Conservation (phyloP, 2,329 filamentous ascomycete species). For the Fusarium sp. region DNA sequence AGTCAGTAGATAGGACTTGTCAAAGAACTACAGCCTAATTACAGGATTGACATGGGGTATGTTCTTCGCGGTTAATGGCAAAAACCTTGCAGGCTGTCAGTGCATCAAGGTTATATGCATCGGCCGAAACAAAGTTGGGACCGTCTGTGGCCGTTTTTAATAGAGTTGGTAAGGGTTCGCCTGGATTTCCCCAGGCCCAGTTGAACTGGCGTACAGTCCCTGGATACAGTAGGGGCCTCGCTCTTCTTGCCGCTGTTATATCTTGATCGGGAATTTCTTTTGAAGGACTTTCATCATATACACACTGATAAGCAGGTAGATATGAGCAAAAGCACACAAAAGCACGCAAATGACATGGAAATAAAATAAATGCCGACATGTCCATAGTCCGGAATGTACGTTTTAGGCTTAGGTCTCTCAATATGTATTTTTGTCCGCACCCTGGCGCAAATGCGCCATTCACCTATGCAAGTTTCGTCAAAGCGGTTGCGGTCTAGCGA, state of each 20-base stretch:
- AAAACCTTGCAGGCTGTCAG: neutral
- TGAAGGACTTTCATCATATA: no score
- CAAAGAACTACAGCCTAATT: neutral
- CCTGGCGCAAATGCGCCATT: conserved; percentile 17
- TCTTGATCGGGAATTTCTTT: neutral
- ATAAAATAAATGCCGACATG: conserved; percentile 27
- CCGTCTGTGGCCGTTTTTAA: conserved; percentile 17
- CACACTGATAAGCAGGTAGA: neutral
- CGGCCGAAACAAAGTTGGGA: conserved; percentile 29
- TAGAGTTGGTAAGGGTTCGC: conserved; percentile 21
- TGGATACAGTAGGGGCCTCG: no score
- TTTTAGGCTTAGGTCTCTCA: conserved; percentile 18
- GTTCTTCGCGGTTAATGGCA: neutral
- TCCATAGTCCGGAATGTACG: neutral
- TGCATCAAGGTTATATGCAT: conserved; percentile 18
- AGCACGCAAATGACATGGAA: conserved; percentile 40
- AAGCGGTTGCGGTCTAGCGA: conserved; percentile 33
- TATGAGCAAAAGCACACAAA: neutral
- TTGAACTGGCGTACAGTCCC: no score
- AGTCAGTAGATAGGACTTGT: no score
- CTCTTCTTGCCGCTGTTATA: neutral
- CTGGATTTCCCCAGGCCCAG: neutral
- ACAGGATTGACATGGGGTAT: neutral
- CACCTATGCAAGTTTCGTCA: conserved; percentile 30
- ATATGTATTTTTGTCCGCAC: no score